Evolutionary conservation across 371 early-diverging fungal species (phyloP).

Genomic region (Coemansia sp.): DNA sequence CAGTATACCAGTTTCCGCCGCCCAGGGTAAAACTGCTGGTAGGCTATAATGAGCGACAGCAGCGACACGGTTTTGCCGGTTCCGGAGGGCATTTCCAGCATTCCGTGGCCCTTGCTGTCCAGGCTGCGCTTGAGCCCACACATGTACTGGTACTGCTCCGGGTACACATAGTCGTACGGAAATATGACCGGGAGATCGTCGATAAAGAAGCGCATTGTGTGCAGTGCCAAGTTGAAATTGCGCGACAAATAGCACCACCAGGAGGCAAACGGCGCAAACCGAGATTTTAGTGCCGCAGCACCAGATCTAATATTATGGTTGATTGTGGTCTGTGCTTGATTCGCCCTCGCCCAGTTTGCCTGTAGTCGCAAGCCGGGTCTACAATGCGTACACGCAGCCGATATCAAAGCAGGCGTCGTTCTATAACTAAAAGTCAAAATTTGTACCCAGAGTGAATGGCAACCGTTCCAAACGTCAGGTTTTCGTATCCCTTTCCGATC

Average conservation of each 20-base stretch:
- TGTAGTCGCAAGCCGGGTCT: too few relatives aligned
- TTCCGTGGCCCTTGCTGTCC: constrained; percentile 75
- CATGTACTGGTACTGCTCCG: constrained; percentile 99
- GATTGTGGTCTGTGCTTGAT: too few relatives aligned
- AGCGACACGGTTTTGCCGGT: constrained; percentile 99
- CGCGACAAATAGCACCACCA: too few relatives aligned
- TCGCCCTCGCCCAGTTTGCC: too few relatives aligned
- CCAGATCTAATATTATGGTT: not conserved
- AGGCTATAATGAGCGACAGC: constrained; percentile 96
- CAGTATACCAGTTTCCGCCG: constrained; percentile 97
- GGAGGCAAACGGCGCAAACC: too few relatives aligned
- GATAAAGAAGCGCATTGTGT: constrained; percentile 66
- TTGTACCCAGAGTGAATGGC: constrained; percentile 94
- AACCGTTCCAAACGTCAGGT: constrained; percentile 95
- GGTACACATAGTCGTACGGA: constrained; percentile 99
- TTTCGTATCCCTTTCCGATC: constrained; percentile 87
- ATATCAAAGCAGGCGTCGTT: too few relatives aligned
- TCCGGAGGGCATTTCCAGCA: constrained; percentile 99
- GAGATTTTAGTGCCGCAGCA: not conserved
- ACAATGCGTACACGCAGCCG: too few relatives aligned
- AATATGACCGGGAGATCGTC: constrained; percentile 96
- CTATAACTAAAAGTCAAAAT: constrained; percentile 17
- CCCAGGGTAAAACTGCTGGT: constrained; percentile 88
- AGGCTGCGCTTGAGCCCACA: constrained; percentile 90
- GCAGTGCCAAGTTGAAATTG: too few relatives aligned